Evolutionary conservation across 345 rosid species (phyloP).

Genomic region (Leavenworthia alabamica): DNA sequence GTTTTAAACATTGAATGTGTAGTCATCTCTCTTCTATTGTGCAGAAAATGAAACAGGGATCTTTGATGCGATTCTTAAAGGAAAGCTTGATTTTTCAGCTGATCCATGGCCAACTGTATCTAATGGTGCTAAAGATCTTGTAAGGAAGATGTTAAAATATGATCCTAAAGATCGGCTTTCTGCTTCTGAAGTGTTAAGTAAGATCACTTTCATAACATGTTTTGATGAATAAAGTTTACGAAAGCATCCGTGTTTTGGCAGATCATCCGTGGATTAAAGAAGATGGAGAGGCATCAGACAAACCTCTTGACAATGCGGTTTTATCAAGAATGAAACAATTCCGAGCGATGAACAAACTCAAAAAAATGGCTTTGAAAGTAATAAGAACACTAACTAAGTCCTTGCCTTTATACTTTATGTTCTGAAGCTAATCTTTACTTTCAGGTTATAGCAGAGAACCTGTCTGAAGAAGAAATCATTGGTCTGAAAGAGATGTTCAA

Average conservation of each 20-base stretch:
- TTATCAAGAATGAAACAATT: slow-evolving; percentile 94
- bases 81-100: slow-evolving; percentile 64
- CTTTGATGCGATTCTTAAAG: slow-evolving; percentile 67
- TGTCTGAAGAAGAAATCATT: slow-evolving; percentile 95
- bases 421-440: not conserved
- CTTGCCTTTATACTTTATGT: not conserved
- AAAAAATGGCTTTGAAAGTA: slow-evolving; percentile 93
- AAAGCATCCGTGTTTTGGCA: slow-evolving; percentile 27
- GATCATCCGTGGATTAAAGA: slow-evolving; percentile 93
- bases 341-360: slow-evolving; percentile 98
- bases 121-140: slow-evolving; percentile 78
- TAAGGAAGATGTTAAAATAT: slow-evolving; percentile 68
- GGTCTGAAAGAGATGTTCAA: slow-evolving; percentile 97
- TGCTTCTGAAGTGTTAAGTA: slow-evolving; percentile 75
- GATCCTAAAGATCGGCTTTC: slow-evolving; percentile 74
- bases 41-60: slow-evolving; percentile 76
- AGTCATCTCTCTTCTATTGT: slow-evolving; percentile 2
- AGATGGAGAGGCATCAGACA: slow-evolving; percentile 95
- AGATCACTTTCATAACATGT: slow-evolving; percentile 22
- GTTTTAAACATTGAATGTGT: not conserved
- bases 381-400: slow-evolving; percentile 5
- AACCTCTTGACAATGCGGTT: slow-evolving; percentile 94
- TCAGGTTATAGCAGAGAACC: slow-evolving; percentile 93
- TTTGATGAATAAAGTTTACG: not conserved
- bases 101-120: slow-evolving; percentile 89